Evolutionary conservation across 2,329 filamentous ascomycete genomes (phyloP), one percentile per base, ranked within the genome.

Genomic region (Diaporthe sp.): DNA sequence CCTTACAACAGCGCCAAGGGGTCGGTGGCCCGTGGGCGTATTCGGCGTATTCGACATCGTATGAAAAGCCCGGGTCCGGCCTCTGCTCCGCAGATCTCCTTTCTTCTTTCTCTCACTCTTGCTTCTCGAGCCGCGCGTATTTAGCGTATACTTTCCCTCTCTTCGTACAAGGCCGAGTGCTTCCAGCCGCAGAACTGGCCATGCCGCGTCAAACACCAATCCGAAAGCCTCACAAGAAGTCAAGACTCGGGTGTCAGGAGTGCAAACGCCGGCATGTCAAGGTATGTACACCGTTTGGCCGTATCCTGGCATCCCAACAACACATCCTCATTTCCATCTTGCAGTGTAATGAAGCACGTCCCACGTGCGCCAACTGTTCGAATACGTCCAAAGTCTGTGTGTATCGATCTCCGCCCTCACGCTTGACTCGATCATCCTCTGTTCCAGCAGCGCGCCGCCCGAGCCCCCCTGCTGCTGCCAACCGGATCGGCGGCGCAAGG

Each of bases 161-260:
- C 56, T 19, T 27, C 56, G 35, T 61, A 61, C 37, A n/a, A n/a
- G n/a, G n/a, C 10, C 10, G 10, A 19, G 10, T 8, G n/a, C 2
- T 61, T 15, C 13, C 56, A 61, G n/a, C n/a, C n/a, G n/a, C 56
- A 61, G 2, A 15, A 61, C 7, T 27, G n/a, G 37, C 35, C 56
- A 61, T 61, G 56, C 56, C 37, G n/a, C 37, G n/a, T 37, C n/a
- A 25, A 35, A 61, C 37, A 13, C 56, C 56, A 12, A 61, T 42
- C 22, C 35, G 56, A 25, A 61, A 42, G 37, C n/a, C 56, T 42
- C 56, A 61, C 56, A 61, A 61, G 56, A 61, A 61, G n/a, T 61
- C 56, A 27, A 42, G 56, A 27, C 15, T 42, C 25, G 37, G 56
- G 10, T 61, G 37, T 61, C 56, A 61, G n/a, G 37, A 42, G 35